These are phyloP conservation scores for Eutypella sp. DNA, from an alignment of 2,329 filamentous ascomycete genomes.

Conservation along the genomic window DNA sequence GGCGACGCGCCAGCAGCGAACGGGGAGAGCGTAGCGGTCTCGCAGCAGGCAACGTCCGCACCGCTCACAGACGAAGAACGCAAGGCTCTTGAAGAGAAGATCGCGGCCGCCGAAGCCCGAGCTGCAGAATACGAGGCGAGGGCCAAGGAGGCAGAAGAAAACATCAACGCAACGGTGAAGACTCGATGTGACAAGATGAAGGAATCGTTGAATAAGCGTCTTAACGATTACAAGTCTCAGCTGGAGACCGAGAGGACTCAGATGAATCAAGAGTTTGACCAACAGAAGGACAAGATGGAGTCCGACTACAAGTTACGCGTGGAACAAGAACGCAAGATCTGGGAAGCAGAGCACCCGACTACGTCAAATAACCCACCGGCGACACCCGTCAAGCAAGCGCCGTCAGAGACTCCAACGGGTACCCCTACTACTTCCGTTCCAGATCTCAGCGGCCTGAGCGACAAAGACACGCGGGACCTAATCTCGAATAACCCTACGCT, in stretches of 20 bases:
- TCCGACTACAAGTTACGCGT: conserved; percentile 39
- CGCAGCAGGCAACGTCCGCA: conserved; percentile 16
- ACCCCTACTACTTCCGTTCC: conserved; percentile 26
- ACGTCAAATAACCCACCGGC: conserved; percentile 20
- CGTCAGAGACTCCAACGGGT: conserved; percentile 30
- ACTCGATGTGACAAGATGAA: conserved; percentile 66
- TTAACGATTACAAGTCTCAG: conserved; percentile 55
- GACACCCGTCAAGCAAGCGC: conserved; percentile 36
- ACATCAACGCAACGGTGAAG: conserved; percentile 56
- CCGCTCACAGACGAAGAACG: conserved; percentile 52
- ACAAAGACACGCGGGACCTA: conserved; percentile 53
- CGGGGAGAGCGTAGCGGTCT: conserved; percentile 12
- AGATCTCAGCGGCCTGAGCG: conserved; percentile 46
- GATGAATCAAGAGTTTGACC: conserved; percentile 59
- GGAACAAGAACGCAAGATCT: conserved; percentile 26
- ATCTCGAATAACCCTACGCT: conserved; percentile 52
- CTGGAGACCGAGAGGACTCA: conserved; percentile 49
- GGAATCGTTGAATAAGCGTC: conserved; percentile 60
- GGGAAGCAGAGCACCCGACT: conserved; percentile 20
- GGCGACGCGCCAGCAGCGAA: conserved; percentile 27
- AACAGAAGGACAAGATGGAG: conserved; percentile 58
- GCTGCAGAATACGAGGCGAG: conserved; percentile 62
- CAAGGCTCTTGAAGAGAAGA: conserved; percentile 56
- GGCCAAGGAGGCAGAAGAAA: conserved; percentile 59
- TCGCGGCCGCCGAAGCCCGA: conserved; percentile 55